Evolutionary conservation across 257 asterid species (phyloP).

Genomic region (Jasminum sambac): DNA sequence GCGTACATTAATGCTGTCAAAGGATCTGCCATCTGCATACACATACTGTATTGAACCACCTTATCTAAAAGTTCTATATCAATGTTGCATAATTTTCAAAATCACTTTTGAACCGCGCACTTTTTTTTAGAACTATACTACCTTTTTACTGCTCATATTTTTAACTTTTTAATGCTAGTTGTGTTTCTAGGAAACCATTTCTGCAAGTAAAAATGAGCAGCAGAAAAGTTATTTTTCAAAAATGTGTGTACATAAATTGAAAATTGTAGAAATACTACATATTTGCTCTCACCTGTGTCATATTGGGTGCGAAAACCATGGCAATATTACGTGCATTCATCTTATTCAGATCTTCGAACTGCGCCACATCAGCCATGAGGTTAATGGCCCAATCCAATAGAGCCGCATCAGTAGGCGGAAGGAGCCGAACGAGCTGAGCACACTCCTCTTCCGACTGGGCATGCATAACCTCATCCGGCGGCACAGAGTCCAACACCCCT

Average conservation of each 20-base stretch:
- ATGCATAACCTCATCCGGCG: conserved; percentile 74
- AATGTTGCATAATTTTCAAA: no score
- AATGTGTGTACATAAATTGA: no score
- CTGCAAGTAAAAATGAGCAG: no score
- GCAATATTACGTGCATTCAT: conserved; percentile 89
- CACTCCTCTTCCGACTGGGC: conserved; percentile 79
- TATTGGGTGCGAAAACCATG: conserved; percentile 92
- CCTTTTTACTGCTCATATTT: no score
- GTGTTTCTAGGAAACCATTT: no score
- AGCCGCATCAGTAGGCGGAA: conserved; percentile 76
- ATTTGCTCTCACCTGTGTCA: conserved; percentile 66
- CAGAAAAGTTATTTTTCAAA: no score
- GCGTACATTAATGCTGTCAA: conserved; percentile 71
- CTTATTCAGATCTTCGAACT: conserved; percentile 67
- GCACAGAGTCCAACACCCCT: conserved; percentile 73
- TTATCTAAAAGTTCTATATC: neutral
- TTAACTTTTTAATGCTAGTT: no score
- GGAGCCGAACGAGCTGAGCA: conserved; percentile 57
- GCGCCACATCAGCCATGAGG: conserved; percentile 94
- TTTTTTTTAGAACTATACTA: no score
- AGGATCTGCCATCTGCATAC: conserved; percentile 75
- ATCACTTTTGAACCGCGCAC: no score
- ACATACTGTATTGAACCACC: neutral
- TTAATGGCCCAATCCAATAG: conserved; percentile 86
- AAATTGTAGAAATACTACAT: no score